Percentiles rank a stretch among this genome's conserved stretches.
Conservation (phyloP, 2,329 filamentous ascomycete species). For the Triangularia verruculosa region DNA sequence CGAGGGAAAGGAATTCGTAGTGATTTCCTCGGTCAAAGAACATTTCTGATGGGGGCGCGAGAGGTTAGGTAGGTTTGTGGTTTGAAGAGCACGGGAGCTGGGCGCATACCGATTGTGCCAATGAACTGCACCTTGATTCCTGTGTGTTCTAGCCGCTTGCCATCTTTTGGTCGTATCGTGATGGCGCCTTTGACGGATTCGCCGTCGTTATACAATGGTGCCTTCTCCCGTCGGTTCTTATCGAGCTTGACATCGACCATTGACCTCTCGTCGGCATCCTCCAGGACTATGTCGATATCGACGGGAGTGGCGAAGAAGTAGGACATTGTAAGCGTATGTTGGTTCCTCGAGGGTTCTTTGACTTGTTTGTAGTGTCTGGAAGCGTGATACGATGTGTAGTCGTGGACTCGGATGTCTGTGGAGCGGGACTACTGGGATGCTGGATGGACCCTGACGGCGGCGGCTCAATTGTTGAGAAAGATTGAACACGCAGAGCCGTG, state of each 20-base stretch:
- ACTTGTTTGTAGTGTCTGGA: background rate
- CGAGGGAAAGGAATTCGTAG: conserved; percentile 96
- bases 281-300: conserved; percentile 97
- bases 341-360: background rate
- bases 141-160: conserved; percentile 94
- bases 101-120: conserved; percentile 78
- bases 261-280: conserved; percentile 88
- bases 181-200: conserved; percentile 97
- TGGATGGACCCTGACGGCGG: background rate
- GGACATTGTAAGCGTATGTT: conserved; percentile 57
- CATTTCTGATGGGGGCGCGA: conserved; percentile 71
- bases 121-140: conserved; percentile 99
- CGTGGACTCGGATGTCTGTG: background rate
- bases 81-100: background rate
- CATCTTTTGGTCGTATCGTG: conserved; percentile 94
- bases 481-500: background rate
- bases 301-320: conserved; percentile 98
- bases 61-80: background rate
- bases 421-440: background rate
- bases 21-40: conserved; percentile 99
- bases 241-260: conserved; percentile 98
- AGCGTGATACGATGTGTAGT: background rate
- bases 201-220: conserved; percentile 94
- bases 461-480: background rate
- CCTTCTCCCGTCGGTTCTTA: conserved; percentile 96